phyloP scores from a whole-genome alignment of 441 rosid genomes.

The Capsella rubella region DNA sequence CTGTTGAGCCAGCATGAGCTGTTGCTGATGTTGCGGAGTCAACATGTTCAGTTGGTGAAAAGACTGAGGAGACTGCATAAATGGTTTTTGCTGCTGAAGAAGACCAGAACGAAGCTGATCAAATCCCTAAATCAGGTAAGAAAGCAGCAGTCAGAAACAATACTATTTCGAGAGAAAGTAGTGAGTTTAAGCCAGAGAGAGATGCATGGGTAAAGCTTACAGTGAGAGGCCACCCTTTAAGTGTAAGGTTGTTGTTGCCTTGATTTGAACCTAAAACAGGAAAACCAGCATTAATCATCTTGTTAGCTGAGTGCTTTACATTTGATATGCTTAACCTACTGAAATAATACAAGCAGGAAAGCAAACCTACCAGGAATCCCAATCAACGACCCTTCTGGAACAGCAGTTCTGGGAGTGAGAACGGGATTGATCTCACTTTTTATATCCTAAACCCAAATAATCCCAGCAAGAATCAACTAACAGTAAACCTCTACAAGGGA shows the following conservation, averaged over 20 bases:
- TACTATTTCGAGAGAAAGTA: constrained; percentile 8
- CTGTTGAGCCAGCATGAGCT: constrained; percentile 84
- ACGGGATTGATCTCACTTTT: constrained; percentile 87
- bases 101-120: constrained; percentile 76
- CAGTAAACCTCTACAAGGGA: constrained; percentile 19
- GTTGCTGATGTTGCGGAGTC: constrained; percentile 87
- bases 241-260: constrained; percentile 77
- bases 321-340: constrained; percentile 25
- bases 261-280: constrained; percentile 83
- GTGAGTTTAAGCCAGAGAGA: constrained; percentile 20
- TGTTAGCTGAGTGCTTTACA: constrained; percentile 17
- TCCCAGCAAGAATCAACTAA: constrained; percentile 32
- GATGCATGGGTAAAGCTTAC: constrained; percentile 55
- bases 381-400: constrained; percentile 85
- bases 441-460: constrained; percentile 69
- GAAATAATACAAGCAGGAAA: constrained; percentile 26
- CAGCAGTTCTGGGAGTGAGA: constrained; percentile 77
- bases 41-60: constrained; percentile 82
- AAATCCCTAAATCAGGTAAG: constrained; percentile 59
- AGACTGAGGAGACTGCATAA: constrained; percentile 84
- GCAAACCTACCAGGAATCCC: constrained; percentile 73
- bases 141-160: constrained; percentile 26
- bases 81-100: constrained; percentile 76
- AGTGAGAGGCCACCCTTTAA: constrained; percentile 96
- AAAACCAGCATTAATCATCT: constrained; percentile 32